Base-by-base conservation (phyloP, 2,329 filamentous ascomycete species). In the Sclerotiophoma versabilis region DNA sequence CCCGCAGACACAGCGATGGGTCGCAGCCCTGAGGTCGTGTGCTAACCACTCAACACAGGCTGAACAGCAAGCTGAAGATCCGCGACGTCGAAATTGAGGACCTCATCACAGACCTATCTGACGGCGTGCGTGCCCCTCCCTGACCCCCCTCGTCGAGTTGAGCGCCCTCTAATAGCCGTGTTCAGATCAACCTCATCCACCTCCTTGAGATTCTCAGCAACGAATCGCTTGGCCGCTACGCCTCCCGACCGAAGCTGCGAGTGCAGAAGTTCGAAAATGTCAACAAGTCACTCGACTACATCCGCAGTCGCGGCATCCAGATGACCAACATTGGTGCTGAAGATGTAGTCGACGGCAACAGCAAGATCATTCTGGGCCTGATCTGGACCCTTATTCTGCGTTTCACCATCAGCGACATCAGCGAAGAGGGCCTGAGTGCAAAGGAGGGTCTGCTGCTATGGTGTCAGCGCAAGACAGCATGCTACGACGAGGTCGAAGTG, bases 381-480 rank as follows among this genome's bases (percentile, higher is more conserved):
- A 97, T 99, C 77, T 99, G 95, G 95, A 99, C 93, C 5, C 83
- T 99, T 59, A 99, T 99, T 88, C 81, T 97, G 63, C 86, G 95
- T 44, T 99, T 99, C 76, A 99, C 95, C 65, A 99, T 99, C 74
- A 97, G 89, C 75, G 95, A 99, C 76, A 99, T 99, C 80, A 98
- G 96, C 74, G 90, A 93, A 76, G 95, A 97, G 81, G 95, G 95
- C 62, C 89, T 98, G 86, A 97, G 93, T 46, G 95, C 95, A 54
- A 97, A 98, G 77, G 95, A 98, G 75, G 95, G 95, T 59, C 79
- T 99, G 68, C 78, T 99, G 52, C 79, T 99, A 20, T 99, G 95
- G 95, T 99, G 95, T 80, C 93, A 99, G 79, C 84, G 95, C 67
- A 99, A 99, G 80, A 99, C 95, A 25, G 95, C 95, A 7, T 99